Evolutionary conservation across 768 basidiomycete genomes (phyloP).

Genomic region (Gymnopilus junonius): DNA sequence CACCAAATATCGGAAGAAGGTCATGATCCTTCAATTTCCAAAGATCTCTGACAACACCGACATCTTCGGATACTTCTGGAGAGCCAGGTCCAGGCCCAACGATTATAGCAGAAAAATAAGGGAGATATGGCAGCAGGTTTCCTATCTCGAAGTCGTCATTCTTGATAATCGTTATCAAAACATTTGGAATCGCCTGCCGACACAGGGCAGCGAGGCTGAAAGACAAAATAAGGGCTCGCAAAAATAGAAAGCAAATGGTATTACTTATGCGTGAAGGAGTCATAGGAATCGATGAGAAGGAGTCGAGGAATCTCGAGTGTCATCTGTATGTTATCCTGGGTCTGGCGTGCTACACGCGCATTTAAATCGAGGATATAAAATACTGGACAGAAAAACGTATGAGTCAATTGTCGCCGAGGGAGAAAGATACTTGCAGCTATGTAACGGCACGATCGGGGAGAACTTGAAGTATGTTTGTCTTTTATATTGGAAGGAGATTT

Average conservation of each 20-base stretch:
- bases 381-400: neutral
- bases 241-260: conserved; percentile 12
- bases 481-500: neutral
- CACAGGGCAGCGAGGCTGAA: conserved; percentile 74
- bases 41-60: conserved; percentile 70
- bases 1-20: conserved; percentile 77
- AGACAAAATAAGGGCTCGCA: neutral
- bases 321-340: conserved; percentile 3
- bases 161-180: conserved; percentile 70
- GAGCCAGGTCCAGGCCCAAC: conserved; percentile 86
- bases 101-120: conserved; percentile 68
- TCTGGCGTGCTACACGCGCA: neutral
- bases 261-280: conserved; percentile 91
- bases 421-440: neutral
- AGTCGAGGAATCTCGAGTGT: conserved; percentile 50
- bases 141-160: conserved; percentile 64
- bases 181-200: conserved; percentile 62
- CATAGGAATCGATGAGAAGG: conserved; percentile 81
- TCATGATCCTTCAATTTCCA: conserved; percentile 63
- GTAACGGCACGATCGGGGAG: conserved; percentile 12
- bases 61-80: conserved; percentile 61
- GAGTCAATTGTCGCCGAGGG: neutral
- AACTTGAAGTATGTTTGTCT: conserved; percentile 9
- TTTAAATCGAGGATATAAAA: neutral
- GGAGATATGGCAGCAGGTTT: conserved; percentile 55